phyloP scores from a whole-genome alignment of 2,329 filamentous ascomycete genomes.

The Gremmenia infestans region DNA sequence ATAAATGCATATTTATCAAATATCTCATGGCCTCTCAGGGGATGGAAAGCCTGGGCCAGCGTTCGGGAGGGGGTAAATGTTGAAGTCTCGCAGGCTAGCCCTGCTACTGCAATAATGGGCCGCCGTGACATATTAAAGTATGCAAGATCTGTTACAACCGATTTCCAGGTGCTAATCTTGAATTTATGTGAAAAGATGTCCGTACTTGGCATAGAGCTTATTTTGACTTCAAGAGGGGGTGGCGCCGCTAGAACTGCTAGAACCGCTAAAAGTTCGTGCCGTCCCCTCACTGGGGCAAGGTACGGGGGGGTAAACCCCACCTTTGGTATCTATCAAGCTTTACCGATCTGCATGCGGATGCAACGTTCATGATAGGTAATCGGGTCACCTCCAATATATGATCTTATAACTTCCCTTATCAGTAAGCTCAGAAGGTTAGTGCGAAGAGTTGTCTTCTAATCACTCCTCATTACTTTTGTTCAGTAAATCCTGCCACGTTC shows the following conservation, averaged over 20 bases:
- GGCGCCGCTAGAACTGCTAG: too few relatives aligned
- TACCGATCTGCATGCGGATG: neutral
- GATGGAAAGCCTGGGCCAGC: conserved; percentile 43
- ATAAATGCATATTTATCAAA: conserved; percentile 43
- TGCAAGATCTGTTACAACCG: too few relatives aligned
- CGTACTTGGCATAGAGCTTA: too few relatives aligned
- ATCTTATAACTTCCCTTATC: neutral
- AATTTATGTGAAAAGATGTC: too few relatives aligned
- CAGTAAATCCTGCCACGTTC: neutral
- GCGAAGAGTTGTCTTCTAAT: neutral
- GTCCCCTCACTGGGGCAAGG: neutral
- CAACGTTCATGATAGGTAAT: neutral
- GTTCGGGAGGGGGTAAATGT: conserved; percentile 48
- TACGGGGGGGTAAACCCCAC: neutral
- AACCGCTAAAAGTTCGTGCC: too few relatives aligned
- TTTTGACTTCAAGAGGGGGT: too few relatives aligned
- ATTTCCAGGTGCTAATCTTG: too few relatives aligned
- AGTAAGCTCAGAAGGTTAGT: neutral
- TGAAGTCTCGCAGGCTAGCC: conserved; percentile 50
- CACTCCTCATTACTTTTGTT: neutral
- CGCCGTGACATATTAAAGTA: conserved; percentile 20
- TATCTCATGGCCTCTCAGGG: conserved; percentile 39
- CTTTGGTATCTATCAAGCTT: neutral
- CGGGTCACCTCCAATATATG: too few relatives aligned
- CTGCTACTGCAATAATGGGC: conserved; percentile 46